These are phyloP conservation scores for Candida methanosorbosa DNA, from an alignment of 805 yeast genomes.

Conservation along the genomic window DNA sequence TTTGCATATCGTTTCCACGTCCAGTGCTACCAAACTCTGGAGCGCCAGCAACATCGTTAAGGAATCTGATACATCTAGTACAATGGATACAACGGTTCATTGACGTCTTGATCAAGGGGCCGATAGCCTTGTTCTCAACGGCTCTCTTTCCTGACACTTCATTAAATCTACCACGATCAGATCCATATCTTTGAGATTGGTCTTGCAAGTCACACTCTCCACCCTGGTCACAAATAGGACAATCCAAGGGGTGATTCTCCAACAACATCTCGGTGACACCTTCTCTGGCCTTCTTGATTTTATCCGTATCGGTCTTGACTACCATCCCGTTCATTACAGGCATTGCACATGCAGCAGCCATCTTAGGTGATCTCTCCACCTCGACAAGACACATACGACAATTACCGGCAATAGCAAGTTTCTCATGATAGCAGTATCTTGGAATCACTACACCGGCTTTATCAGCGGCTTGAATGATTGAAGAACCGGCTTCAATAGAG, in stretches of 20 bases:
- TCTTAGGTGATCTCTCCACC: conserved; percentile 81
- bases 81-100: conserved; percentile 93
- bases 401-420: conserved; percentile 84
- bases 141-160: conserved; percentile 84
- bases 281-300: conserved; percentile 77
- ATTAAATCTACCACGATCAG: conserved; percentile 77
- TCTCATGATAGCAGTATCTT: conserved; percentile 87
- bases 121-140: conserved; percentile 83
- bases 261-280: conserved; percentile 85
- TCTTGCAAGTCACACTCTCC: conserved; percentile 93
- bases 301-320: conserved; percentile 68
- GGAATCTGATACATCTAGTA: conserved; percentile 82
- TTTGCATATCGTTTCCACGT: conserved; percentile 88
- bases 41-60: conserved; percentile 89
- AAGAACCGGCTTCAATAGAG: conserved; percentile 75
- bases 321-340: conserved; percentile 91
- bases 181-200: conserved; percentile 74
- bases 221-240: conserved; percentile 92
- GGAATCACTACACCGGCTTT: conserved; percentile 85
- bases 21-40: conserved; percentile 86
- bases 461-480: conserved; percentile 87
- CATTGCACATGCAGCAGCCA: conserved; percentile 86
- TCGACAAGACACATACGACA: conserved; percentile 92
- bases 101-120: conserved; percentile 81
- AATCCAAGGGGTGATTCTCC: conserved; percentile 86